Evolutionary conservation across 2,329 filamentous ascomycete species (phyloP).

Genomic region (Cylindrodendrum hubeiense): DNA sequence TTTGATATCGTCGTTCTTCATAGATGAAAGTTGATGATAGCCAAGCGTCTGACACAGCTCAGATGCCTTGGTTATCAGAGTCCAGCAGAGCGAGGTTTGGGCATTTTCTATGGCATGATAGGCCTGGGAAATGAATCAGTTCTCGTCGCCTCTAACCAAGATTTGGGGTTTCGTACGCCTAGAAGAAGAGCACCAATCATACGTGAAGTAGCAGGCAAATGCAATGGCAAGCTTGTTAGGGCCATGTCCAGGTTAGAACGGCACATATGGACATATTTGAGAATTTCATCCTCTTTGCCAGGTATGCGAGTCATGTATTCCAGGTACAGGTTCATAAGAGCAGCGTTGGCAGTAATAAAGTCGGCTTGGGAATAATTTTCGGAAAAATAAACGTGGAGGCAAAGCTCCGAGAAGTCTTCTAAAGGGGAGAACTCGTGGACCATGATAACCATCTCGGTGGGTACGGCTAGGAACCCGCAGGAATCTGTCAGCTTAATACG

Average conservation of each 20-base stretch:
- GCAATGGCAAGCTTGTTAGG: slow-evolving; percentile 46
- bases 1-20: slow-evolving; percentile 34
- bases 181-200: slow-evolving; percentile 41
- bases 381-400: slow-evolving; percentile 48
- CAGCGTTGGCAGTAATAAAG: slow-evolving; percentile 49
- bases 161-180: slow-evolving; percentile 27
- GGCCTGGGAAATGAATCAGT: slow-evolving; percentile 32
- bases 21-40: slow-evolving; percentile 40
- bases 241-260: slow-evolving; percentile 48
- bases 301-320: slow-evolving; percentile 28
- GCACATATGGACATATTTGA: slow-evolving; percentile 37
- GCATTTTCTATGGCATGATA: slow-evolving; percentile 49
- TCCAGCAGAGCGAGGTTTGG: slow-evolving; percentile 48
- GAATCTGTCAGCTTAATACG: background rate
- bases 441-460: slow-evolving; percentile 34
- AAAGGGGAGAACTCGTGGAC: slow-evolving; percentile 44
- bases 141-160: background rate
- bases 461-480: background rate
- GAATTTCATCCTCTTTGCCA: slow-evolving; percentile 30
- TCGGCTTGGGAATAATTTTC: slow-evolving; percentile 46
- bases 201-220: slow-evolving; percentile 45
- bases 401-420: slow-evolving; percentile 47
- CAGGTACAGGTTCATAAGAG: slow-evolving; percentile 46
- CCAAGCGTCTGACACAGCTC: slow-evolving; percentile 48
- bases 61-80: slow-evolving; percentile 44